Evolutionary conservation across 192 early-diverging fungal genomes (phyloP).

Genomic region (Coemansia sp.): DNA sequence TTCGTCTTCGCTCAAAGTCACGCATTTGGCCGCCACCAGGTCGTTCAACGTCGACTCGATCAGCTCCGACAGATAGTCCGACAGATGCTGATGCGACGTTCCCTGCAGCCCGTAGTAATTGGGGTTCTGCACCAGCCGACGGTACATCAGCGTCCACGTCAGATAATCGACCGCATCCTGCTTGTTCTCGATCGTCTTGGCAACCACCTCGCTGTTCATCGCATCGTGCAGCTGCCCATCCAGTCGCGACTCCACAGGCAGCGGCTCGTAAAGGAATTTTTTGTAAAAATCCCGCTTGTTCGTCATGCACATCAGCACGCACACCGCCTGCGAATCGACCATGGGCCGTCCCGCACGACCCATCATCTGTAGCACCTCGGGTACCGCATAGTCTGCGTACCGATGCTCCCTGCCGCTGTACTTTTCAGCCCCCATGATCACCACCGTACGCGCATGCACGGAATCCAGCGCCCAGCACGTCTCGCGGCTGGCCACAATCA

Average conservation of each 20-base stretch:
- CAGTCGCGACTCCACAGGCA: conserved; percentile 93
- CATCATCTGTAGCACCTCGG: conserved; percentile 98
- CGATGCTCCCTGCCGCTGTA: conserved; percentile 93
- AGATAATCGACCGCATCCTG: conserved; percentile 99
- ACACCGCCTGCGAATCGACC: conserved; percentile 64
- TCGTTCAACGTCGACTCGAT: conserved; percentile 89
- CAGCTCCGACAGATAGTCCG: conserved; percentile 90
- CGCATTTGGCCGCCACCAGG: conserved; percentile 81
- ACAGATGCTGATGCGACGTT: conserved; percentile 80
- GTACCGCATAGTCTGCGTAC: conserved; percentile 92
- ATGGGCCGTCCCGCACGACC: conserved; percentile 78
- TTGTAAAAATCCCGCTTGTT: conserved; percentile 98
- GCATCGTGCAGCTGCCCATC: conserved; percentile 94
- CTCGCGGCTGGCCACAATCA: conserved; percentile 85
- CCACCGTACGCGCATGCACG: conserved; percentile 76
- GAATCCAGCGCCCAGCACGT: conserved; percentile 85
- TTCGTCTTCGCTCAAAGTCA: conserved; percentile 23
- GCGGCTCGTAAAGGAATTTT: conserved; percentile 92
- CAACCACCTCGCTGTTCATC: conserved; percentile 96
- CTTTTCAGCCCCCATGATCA: conserved; percentile 95
- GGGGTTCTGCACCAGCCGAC: conserved; percentile 93
- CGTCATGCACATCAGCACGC: conserved; percentile 91
- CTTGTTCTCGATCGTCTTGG: conserved; percentile 92
- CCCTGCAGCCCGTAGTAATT: conserved; percentile 95
- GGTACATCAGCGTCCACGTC: conserved; percentile 98